Evolutionary conservation across 2,329 filamentous ascomycete species (phyloP).

Genomic region (Endocalyx cinctus): DNA sequence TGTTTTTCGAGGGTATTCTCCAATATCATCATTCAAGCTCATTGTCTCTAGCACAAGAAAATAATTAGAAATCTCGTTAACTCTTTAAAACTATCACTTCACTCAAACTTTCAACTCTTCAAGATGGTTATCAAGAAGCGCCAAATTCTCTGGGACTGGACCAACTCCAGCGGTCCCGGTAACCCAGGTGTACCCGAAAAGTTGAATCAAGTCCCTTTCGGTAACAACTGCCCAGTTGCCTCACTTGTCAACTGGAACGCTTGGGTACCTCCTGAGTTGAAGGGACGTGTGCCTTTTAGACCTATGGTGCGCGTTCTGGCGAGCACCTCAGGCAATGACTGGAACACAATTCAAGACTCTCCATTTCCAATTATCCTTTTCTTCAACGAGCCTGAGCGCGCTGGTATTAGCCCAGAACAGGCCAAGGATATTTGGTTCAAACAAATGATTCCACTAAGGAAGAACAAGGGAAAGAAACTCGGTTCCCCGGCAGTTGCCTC

Average conservation of each 20-base stretch:
- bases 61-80: too few relatives aligned
- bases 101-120: too few relatives aligned
- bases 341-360: constrained; percentile 22
- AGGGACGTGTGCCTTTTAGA: constrained; percentile 33
- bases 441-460: constrained; percentile 30
- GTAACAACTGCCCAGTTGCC: constrained; percentile 24
- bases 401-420: constrained; percentile 26
- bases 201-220: constrained; percentile 32
- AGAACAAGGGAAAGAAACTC: constrained; percentile 20
- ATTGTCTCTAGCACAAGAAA: too few relatives aligned
- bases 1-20: too few relatives aligned
- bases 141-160: constrained; percentile 40
- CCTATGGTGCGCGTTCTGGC: constrained; percentile 37
- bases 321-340: constrained; percentile 33
- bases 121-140: constrained; percentile 30
- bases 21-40: too few relatives aligned
- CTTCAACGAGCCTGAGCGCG: constrained; percentile 42
- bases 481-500: constrained; percentile 27
- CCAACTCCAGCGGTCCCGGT: constrained; percentile 26
- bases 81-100: too few relatives aligned
- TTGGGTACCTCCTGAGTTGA: constrained; percentile 23
- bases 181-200: constrained; percentile 24
- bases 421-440: constrained; percentile 34
- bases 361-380: constrained; percentile 32
- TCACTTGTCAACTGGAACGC: constrained; percentile 26